Base-by-base conservation (phyloP, 2,329 filamentous ascomycete genomes). In the Lomentospora prolificans region DNA sequence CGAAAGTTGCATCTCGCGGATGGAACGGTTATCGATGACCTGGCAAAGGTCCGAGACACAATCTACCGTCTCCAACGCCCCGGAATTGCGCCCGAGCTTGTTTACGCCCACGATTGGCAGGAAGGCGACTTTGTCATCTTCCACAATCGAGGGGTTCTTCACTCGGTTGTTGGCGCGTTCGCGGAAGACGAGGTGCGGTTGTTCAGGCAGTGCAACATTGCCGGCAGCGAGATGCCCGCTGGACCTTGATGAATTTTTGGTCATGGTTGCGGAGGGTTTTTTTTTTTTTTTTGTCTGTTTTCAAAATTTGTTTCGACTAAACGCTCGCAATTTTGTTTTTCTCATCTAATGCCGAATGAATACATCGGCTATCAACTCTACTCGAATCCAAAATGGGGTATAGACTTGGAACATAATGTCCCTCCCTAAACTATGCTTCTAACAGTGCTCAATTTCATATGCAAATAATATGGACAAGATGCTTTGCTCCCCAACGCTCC, bases 131-230 rank as follows among this genome's bases (percentile, higher is more conserved):
- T 89, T 57, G 87, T 89, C 0, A 72, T 91, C 25, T 91, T 91
- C 69, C 85, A 91, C 67, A 91, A 91, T 64, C 80, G 86, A 8
- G 87, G 87, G 1, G 75, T 89, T 14, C 66, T 90, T 56, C 87
- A 92, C 67, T 85, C 80, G 3, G 87, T 91, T 1, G 86, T 89
- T 0, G 87, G 87, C 1, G 84, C 84, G 1, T 90, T 91, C 68
- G 76, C 77, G 6, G 79, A 84, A 51, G 79, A 86, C n/a, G 86
- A 90, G 72, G 81, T 90, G 30, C 71, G 87, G 48, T 66, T 91
- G 58, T 90, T 91, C 65, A 73, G 87, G 59, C 87, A 91, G 72
- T 91, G 87, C 69, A 90, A 91, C 66, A 75, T 90, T 67, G 86
- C 87, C n/a, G 82, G 79, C 3, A 85, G 78, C 58, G 69, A 77